phyloP scores from a whole-genome alignment of 345 rosid genomes.

The Carallia brachiata region DNA sequence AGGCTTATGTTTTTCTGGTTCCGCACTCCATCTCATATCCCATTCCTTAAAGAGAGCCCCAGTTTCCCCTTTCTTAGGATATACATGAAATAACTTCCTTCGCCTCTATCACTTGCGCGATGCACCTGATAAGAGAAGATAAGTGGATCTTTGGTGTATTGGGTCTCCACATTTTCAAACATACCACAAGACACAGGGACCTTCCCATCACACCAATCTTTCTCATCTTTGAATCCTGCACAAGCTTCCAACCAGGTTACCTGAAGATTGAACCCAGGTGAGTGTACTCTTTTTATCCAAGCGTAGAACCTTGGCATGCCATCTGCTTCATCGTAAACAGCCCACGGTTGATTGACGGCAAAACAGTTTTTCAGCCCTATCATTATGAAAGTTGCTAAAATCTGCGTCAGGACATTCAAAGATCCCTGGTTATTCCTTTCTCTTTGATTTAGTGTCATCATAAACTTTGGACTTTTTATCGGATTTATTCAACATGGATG shows the following conservation, averaged over 20 bases:
- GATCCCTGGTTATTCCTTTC: slow-evolving; percentile 8
- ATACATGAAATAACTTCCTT: slow-evolving; percentile 31
- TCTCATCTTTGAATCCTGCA: slow-evolving; percentile 35
- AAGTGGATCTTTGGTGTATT: slow-evolving; percentile 36
- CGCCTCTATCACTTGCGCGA: slow-evolving; percentile 12
- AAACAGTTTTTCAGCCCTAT: slow-evolving; percentile 41
- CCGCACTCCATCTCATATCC: slow-evolving; percentile 54
- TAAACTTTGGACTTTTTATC: slow-evolving; percentile 14
- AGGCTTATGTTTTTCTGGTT: slow-evolving; percentile 42
- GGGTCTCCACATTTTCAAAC: slow-evolving; percentile 36
- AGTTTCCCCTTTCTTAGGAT: slow-evolving; percentile 74
- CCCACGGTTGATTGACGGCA: slow-evolving; percentile 76
- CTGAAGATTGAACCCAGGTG: slow-evolving; percentile 53
- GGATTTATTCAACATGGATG: slow-evolving; percentile 2
- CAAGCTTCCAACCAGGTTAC: slow-evolving; percentile 75
- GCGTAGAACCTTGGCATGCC: slow-evolving; percentile 89
- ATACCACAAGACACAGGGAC: slow-evolving; percentile 80
- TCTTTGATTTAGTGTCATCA: slow-evolving; percentile 10
- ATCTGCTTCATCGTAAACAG: slow-evolving; percentile 68
- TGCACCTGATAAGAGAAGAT: slow-evolving; percentile 68
- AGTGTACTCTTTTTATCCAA: slow-evolving; percentile 47
- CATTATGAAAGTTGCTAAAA: slow-evolving; percentile 61
- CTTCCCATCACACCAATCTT: slow-evolving; percentile 51
- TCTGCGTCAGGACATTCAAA: slow-evolving; percentile 61
- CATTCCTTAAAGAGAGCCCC: slow-evolving; percentile 87